Evolutionary conservation across 257 asterid species (phyloP), one percentile per base, ranked within the genome.

Genomic region (Capsicum rhomboideum): DNA sequence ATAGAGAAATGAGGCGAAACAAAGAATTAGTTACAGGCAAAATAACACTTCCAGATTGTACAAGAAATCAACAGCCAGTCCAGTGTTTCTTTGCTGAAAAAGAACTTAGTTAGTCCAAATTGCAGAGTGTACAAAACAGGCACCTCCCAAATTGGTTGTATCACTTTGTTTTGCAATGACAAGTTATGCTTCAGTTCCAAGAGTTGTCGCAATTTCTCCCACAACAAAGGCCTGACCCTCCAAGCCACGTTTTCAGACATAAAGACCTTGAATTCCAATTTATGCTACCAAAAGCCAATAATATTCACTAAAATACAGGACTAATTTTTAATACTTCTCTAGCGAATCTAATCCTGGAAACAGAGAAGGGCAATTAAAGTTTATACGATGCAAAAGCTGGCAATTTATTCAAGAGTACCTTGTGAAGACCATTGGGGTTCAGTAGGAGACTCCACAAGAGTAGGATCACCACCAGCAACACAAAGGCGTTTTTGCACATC

Each of bases 361-460:
- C 11, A 31, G 61, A 75, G 44, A 56, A 34, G 31, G 21, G 26
- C 42, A 75, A 26, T 61, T 16, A 68, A 58, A 78, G 44, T n/a
- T 29, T 52, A 46, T 68, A 54, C 80, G 34, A 71, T 59, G 67
- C 84, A 80, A 84, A 52, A 46, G 54, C 58, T 75, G 49, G 78
- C 80, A 71, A 85, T 21, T 66, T 81, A 53, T 55, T 28, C 29
- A 78, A 21, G 52, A 58, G 84, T 90, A 96, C 99, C 99, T 94
- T 96, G 93, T 80, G 93, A 91, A 63, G 99, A 96, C 99, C 99
- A 96, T 92, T 91, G 95, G 78, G 99, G 99, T 90, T 96, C 99
- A 86, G 92, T 90, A 79, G 97, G 97, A 85, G 99, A 93, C 88
- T 96, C 99, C 80, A 92, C 90, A 80, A 94, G 82, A 54, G 90